Evolutionary conservation across 352 stramenopile genomes (phyloP), one percentile per base, ranked within the genome.

Genomic region (Phytophthora citrophthora): DNA sequence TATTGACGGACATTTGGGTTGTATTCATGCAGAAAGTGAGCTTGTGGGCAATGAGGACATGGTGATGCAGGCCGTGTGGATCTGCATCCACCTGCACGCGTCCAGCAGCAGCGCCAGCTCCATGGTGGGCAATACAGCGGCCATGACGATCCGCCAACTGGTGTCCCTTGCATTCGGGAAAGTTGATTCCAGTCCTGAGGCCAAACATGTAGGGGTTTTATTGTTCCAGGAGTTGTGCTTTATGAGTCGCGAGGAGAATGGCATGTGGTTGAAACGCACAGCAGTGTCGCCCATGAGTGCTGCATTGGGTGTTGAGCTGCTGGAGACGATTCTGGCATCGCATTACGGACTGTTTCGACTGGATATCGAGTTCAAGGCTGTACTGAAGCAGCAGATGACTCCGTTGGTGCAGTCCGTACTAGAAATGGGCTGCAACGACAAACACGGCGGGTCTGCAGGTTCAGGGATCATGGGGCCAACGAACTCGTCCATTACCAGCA

Each of bases 161-260:
- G 83, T 97, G 44, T 96, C 89, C 16, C 79, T 95, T 20, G 85
- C 88, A 26, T 97, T 96, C 40, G 85, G 86, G 9, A 91, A 92
- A 56, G 86, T 96, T 20, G 71, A 90, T 59, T 69, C 76, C 15
- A 93, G 77, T 34, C 54, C 64, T 0, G 78, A 84, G 41, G 84
- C 88, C 38, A 96, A 94, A 53, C 87, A 83, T 26, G 86, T 93
- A 2, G 86, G 88, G 5, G 84, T 96, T 27, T 59, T 96, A 47
- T 77, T 96, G 31, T 95, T 96, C 61, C 86, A 96, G 60, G 88
- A 96, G 56, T 65, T 96, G 26, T 96, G 86, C 56, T 90, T 91
- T 44, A 83, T 95, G 73, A 93, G 86, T 64, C 85, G 85, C 39
- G 86, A 95, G 48, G 85, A 95, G 64, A 90, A 83, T 34, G 86